Conservation (phyloP, 768 basidiomycete species). For the Mycena pura region DNA sequence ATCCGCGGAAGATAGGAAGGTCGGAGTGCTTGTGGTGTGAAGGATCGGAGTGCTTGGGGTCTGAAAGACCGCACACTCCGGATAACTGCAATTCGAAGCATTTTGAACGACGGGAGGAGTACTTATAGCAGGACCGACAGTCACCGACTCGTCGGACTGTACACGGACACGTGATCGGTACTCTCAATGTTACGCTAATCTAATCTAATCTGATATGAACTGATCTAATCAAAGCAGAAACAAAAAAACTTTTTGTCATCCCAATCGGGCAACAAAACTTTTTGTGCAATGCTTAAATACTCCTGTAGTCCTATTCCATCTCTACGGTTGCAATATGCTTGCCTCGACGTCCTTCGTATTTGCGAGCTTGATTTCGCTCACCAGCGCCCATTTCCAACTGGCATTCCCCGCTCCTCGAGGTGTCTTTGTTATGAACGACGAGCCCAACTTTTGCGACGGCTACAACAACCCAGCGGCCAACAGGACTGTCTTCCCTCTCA, state of each 20-base stretch:
- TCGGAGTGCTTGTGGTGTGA: slow-evolving; percentile 19
- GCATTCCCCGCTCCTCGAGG: slow-evolving; percentile 80
- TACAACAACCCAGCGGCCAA: slow-evolving; percentile 58
- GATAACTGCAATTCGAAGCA: slow-evolving; percentile 16
- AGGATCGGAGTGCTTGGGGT: slow-evolving; percentile 9
- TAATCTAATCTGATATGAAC: no score
- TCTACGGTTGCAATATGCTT: slow-evolving; percentile 36
- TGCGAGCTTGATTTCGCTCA: slow-evolving; percentile 46
- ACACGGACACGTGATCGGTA: no score
- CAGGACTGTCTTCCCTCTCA: slow-evolving; percentile 75
- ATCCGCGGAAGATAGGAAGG: slow-evolving; percentile 28
- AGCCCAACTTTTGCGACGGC: slow-evolving; percentile 76
- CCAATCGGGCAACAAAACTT: no score
- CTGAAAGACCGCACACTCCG: slow-evolving; percentile 16
- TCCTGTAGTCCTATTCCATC: neutral
- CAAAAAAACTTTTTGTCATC: neutral
- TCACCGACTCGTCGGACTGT: no score
- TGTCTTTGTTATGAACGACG: slow-evolving; percentile 62
- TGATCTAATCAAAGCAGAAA: neutral
- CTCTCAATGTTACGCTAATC: no score
- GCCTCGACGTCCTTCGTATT: slow-evolving; percentile 43
- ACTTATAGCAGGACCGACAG: no score
- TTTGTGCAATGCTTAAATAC: no score
- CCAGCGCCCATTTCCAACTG: slow-evolving; percentile 80
- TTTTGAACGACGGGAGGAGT: neutral